Evolutionary conservation across 331 rosid species (phyloP).

Genomic region (Quercus phellos): DNA sequence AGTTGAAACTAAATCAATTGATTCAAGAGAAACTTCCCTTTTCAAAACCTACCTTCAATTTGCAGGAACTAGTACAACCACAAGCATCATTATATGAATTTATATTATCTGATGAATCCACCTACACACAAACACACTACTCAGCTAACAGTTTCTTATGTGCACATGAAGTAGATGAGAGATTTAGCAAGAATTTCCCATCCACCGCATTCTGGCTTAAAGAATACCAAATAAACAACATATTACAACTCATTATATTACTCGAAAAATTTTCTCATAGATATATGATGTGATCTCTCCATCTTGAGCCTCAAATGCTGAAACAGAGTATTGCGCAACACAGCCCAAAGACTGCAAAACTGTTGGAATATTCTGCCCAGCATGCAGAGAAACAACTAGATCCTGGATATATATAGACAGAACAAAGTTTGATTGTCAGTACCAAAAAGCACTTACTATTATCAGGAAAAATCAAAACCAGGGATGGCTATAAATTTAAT

Average conservation of each 20-base stretch:
- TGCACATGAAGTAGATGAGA: slow-evolving; percentile 18
- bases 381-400: slow-evolving; percentile 49
- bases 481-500: neutral
- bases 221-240: slow-evolving; percentile 18
- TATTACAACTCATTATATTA: slow-evolving; percentile 34
- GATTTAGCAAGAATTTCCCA: neutral
- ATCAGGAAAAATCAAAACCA: neutral
- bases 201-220: slow-evolving; percentile 13
- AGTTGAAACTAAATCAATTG: neutral
- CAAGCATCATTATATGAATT: slow-evolving; percentile 24
- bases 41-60: slow-evolving; percentile 60
- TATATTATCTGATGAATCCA: slow-evolving; percentile 33
- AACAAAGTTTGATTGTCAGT: slow-evolving; percentile 7
- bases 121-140: slow-evolving; percentile 41
- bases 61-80: slow-evolving; percentile 43
- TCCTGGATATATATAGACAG: slow-evolving; percentile 38
- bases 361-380: slow-evolving; percentile 59
- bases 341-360: slow-evolving; percentile 89
- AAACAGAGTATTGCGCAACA: slow-evolving; percentile 62
- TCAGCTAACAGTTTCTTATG: neutral
- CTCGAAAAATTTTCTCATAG: slow-evolving; percentile 60
- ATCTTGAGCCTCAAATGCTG: slow-evolving; percentile 55
- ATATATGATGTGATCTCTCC: slow-evolving; percentile 58
- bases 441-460: slow-evolving; percentile 8
- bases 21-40: slow-evolving; percentile 16